phyloP scores from a whole-genome alignment of 345 rosid genomes.

The Draba incana region DNA sequence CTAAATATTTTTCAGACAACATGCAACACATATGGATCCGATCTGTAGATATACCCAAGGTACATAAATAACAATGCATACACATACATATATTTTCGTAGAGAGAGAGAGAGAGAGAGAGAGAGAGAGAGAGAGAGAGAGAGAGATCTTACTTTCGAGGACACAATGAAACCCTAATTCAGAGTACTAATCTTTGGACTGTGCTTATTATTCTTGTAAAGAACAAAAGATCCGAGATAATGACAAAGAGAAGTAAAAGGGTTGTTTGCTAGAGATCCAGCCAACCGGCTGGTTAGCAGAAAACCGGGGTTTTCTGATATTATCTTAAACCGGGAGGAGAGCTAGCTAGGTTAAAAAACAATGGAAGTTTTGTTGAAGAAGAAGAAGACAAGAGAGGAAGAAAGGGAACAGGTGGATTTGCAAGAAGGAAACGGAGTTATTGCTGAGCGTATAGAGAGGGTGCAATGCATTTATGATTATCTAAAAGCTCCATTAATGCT shows the following conservation, averaged over 20 bases:
- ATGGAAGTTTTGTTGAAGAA: slow-evolving; percentile 26
- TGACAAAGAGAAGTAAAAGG: neutral
- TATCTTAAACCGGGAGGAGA: slow-evolving; percentile 20
- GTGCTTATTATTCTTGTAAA: neutral
- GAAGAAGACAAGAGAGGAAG: slow-evolving; percentile 34
- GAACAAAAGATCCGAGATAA: slow-evolving; percentile 18
- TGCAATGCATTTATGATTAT: slow-evolving; percentile 75
- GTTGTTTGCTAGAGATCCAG: slow-evolving; percentile 6
- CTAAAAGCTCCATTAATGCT: slow-evolving; percentile 45
- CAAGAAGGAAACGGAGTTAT: slow-evolving; percentile 59
- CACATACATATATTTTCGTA: neutral
- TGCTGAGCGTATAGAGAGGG: slow-evolving; percentile 73
- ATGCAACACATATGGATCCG: slow-evolving; percentile 30
- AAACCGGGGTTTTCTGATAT: neutral
- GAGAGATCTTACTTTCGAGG: slow-evolving; percentile 36
- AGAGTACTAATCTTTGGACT: slow-evolving; percentile 21
- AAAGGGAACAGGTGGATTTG: slow-evolving; percentile 40
- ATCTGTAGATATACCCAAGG: slow-evolving; percentile 18
- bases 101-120: slow-evolving; percentile 10
- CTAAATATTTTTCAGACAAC: slow-evolving; percentile 30
- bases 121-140: slow-evolving; percentile 29
- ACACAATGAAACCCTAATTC: slow-evolving; percentile 41
- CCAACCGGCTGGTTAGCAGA: slow-evolving; percentile 6
- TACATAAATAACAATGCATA: neutral
- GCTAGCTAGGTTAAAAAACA: slow-evolving; percentile 17